Conservation (phyloP, 1,284 basidiomycete genomes). For the Tilletia caries region DNA sequence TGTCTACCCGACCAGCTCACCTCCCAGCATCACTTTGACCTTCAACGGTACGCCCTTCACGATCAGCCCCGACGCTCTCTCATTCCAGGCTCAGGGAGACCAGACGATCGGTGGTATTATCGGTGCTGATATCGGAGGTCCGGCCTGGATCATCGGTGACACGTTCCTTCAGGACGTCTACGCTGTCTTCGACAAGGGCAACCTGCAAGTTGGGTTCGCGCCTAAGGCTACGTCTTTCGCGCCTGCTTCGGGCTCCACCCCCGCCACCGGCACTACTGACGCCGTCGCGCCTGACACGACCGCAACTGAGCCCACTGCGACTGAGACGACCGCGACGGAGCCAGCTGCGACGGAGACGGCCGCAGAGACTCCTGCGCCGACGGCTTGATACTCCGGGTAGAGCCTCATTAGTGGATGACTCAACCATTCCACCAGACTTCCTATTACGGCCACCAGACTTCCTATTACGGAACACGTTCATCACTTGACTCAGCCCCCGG, state of each 20-base stretch:
- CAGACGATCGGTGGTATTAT: background rate
- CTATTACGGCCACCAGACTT: too few species aligned
- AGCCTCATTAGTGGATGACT: too few species aligned
- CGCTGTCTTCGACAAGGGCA: conserved; percentile 9
- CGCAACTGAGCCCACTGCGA: too few species aligned
- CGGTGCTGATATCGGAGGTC: conserved; percentile 10
- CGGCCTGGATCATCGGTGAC: background rate
- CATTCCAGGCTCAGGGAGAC: background rate
- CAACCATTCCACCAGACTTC: too few species aligned
- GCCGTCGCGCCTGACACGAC: too few species aligned
- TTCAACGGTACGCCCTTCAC: background rate
- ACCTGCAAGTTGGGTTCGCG: conserved; percentile 6
- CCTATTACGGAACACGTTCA: too few species aligned
- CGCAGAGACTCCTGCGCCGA: too few species aligned
- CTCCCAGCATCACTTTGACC: background rate
- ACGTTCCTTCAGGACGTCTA: conserved; percentile 15
- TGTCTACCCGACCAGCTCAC: background rate
- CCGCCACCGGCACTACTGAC: background rate
- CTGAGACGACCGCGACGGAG: too few species aligned
- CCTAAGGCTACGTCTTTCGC: conserved; percentile 3
- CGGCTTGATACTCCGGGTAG: too few species aligned
- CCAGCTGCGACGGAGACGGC: too few species aligned
- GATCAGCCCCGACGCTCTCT: background rate
- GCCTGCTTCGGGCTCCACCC: background rate
- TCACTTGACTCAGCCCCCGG: too few species aligned